Conservation (phyloP, 345 rosid genomes). For the Ailanthus altissimus region DNA sequence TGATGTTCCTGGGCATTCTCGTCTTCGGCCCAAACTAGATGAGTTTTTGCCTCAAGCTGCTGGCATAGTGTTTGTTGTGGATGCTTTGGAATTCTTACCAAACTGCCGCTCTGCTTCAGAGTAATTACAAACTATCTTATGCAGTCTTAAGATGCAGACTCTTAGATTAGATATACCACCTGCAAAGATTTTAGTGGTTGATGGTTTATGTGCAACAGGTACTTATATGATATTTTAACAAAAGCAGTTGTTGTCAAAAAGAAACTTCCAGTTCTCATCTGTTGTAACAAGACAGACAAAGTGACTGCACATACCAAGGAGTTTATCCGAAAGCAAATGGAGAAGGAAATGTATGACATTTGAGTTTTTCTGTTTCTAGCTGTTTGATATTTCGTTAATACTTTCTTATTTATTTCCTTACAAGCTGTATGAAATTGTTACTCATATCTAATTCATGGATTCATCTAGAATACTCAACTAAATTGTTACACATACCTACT, state of each 20-base stretch:
- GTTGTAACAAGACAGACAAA: constrained; percentile 94
- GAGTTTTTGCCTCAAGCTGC: constrained; percentile 83
- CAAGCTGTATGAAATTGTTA: neutral
- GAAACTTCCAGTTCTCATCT: constrained; percentile 74
- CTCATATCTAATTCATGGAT: too few relatives aligned
- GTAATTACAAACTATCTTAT: constrained; percentile 42
- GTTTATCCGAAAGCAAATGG: constrained; percentile 84
- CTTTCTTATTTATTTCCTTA: constrained; percentile 11
- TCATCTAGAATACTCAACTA: too few relatives aligned
- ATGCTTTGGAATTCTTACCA: constrained; percentile 87
- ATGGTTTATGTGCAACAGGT: constrained; percentile 47
- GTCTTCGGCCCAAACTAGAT: constrained; percentile 79
- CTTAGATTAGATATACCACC: neutral
- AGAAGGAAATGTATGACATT: constrained; percentile 83
- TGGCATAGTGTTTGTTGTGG: constrained; percentile 83
- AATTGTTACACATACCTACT: neutral
- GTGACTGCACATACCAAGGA: constrained; percentile 94
- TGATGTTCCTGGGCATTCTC: constrained; percentile 96
- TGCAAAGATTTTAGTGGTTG: constrained; percentile 9
- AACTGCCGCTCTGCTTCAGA: constrained; percentile 74
- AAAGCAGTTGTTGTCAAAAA: constrained; percentile 69
- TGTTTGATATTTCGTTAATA: neutral
- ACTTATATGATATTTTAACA: constrained; percentile 86
- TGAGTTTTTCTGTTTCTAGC: neutral
- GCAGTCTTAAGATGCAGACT: neutral